Percentiles rank a stretch among this genome's conserved stretches.
Conservation (phyloP, 208 protist genomes). For the Wallacemonas collosoma region DNA sequence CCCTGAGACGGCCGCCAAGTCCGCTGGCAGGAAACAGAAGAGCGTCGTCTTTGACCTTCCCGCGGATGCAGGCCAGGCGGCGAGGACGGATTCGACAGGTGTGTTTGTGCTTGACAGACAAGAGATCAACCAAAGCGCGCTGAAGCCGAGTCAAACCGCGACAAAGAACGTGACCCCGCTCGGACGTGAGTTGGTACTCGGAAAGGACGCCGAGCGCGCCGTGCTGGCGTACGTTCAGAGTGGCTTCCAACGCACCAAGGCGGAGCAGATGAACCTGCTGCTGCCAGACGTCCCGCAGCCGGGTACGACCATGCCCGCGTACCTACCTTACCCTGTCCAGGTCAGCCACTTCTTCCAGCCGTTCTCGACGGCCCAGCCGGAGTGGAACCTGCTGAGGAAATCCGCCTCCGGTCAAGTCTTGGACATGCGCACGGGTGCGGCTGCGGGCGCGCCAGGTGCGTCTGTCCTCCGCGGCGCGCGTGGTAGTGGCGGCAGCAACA, state of each 20-base stretch:
- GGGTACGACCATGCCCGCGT: slow-evolving; percentile 64
- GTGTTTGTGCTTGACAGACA: slow-evolving; percentile 16
- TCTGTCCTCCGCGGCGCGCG: slow-evolving; percentile 10
- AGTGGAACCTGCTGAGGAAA: slow-evolving; percentile 89
- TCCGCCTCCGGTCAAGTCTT: slow-evolving; percentile 51
- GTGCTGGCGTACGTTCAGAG: slow-evolving; percentile 70
- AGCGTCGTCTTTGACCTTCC: slow-evolving; percentile 17
- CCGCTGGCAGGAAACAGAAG: slow-evolving; percentile 14
- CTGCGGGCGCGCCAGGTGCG: slow-evolving; percentile 18
- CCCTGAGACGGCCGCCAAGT: neutral
- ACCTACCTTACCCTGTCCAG: slow-evolving; percentile 64
- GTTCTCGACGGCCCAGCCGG: slow-evolving; percentile 60
- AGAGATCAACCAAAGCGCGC: slow-evolving; percentile 13
- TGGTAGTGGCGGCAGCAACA: neutral
- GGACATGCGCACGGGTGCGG: slow-evolving; percentile 27
- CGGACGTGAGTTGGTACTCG: slow-evolving; percentile 75
- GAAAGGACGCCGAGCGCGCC: slow-evolving; percentile 52
- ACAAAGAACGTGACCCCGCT: slow-evolving; percentile 73
- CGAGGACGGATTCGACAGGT: neutral
- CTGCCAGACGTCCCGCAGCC: slow-evolving; percentile 51
- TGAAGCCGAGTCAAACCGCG: slow-evolving; percentile 66
- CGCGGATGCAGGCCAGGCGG: neutral
- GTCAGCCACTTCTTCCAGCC: slow-evolving; percentile 77
- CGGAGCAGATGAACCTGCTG: slow-evolving; percentile 63
- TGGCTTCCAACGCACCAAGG: slow-evolving; percentile 54